Evolutionary conservation across 371 early-diverging fungal genomes (phyloP).

Genomic region (Mortierella polycephala): DNA sequence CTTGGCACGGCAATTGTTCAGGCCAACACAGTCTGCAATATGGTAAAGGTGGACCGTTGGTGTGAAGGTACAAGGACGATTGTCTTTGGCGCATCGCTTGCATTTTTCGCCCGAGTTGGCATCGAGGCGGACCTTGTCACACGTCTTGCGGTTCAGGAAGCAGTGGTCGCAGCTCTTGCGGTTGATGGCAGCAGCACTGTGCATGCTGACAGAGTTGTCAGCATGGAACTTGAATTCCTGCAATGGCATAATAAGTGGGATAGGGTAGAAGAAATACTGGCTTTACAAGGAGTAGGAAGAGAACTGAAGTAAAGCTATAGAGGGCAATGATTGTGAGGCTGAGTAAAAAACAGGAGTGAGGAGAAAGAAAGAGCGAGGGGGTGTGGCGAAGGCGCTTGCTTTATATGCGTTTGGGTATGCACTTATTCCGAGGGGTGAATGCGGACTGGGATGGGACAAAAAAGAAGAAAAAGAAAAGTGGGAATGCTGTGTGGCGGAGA

Average conservation of each 20-base stretch:
- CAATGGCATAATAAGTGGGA: slow-evolving; percentile 24
- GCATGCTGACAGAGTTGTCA: slow-evolving; percentile 44
- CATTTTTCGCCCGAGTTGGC: slow-evolving; percentile 53
- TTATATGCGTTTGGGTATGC: not conserved
- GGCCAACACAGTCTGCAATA: slow-evolving; percentile 55
- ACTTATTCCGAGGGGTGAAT: not conserved
- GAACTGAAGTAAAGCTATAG: not conserved
- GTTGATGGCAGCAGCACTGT: slow-evolving; percentile 50
- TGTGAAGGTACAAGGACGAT: slow-evolving; percentile 53
- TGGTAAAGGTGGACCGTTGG: slow-evolving; percentile 54
- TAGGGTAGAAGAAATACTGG: not conserved
- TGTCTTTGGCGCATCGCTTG: slow-evolving; percentile 52
- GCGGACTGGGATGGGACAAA: not conserved
- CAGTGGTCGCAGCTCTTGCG: slow-evolving; percentile 54
- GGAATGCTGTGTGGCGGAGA: slow-evolving; percentile 8
- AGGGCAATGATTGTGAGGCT: not conserved
- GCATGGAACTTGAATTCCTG: slow-evolving; percentile 54
- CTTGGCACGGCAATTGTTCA: slow-evolving; percentile 53
- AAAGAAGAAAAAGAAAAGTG: slow-evolving; percentile 2
- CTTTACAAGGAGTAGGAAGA: not conserved
- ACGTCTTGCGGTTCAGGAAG: slow-evolving; percentile 53
- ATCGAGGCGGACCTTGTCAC: slow-evolving; percentile 51
- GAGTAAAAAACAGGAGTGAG: not conserved
- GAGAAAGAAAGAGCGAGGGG: not conserved
- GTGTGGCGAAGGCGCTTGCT: not conserved